Base-by-base conservation (phyloP, 1,139 yeast species). In the Arxiozyma slooffiae region DNA sequence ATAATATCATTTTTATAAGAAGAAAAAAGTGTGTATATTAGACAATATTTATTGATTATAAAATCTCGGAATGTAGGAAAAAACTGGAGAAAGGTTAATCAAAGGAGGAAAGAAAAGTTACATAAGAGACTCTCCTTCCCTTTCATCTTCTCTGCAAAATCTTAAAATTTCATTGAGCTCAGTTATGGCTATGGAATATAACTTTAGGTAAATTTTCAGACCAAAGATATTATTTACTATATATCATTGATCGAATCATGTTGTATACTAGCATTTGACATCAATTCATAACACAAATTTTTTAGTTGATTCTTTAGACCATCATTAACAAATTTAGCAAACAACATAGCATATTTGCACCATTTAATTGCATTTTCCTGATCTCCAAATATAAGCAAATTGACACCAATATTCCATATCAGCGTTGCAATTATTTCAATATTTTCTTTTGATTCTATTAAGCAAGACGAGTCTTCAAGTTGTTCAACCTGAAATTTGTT, bases 261-360 rank as follows among this genome's bases (percentile, higher is more conserved):
- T 55, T 50, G 63, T 55, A 58, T 57, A 53, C 79, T 77, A 2
- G 78, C 69, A 4, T 77, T 82, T 79, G 48, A 30, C 4, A 56
- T 47, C 7, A 60, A 46, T 3, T 62, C 50, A 5, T 21, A 21
- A 62, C 63, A 60, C 21, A 61, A 46, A 16, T 52, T 46, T 37
- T 50, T 44, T 20, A 62, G 38, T 38, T 61, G 62, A 2, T 36
- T 45, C 26, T 51, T 47, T 26, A 61, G 44, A 3, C 49, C 54
- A 7, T 39, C 36, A 41, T 55, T 57, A 6, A 54, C 55, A 36
- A 57, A 26, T 17, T 46, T 41, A 4, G 65, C 58, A 45, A 53
- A 54, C n/a, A 48, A 44, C 22, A 56, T 49, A 3, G 65, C 55
- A n/a, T 46, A 46, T 46, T 47, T 48, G 45, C 62, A 60, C 60